Base-by-base conservation (phyloP, 208 protist genomes). In the Wallacemonas sp. region DNA sequence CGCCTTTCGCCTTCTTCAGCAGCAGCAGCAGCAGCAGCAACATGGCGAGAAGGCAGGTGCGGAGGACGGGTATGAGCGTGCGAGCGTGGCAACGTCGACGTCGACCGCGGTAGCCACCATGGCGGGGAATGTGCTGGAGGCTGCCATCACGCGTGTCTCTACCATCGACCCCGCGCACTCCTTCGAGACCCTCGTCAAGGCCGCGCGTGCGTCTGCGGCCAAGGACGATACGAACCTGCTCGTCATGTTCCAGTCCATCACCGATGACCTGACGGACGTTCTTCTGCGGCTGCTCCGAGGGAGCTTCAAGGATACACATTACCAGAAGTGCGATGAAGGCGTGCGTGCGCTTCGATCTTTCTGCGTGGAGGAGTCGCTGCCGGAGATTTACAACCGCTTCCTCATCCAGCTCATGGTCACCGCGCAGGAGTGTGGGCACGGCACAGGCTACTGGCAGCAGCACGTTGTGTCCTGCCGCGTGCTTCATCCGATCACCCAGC, bases 381-480 rank as follows among this genome's bases (percentile, higher is more conserved):
- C 88, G 6, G 59, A 73, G 4, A 69, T 68, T 63, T 97, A 90
- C 76, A 97, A 95, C 55, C 21, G 24, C 5, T 97, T 94, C 39
- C 54, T 95, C 31, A 27, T 74, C 4, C 67, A 90, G 59, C 59
- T 96, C 14, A 74, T 73, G 76, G 55, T 72, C 5, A 66, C 71
- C 12, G 56, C 79, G n/a, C n/a, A 55, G 56, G 66, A 81, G 66
- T 66, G 68, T 60, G 66, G 63, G 9, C 55, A 65, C 30, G 4
- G 75, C 31, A 46, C 70, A 34, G 38, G 61, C 19, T 86, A 78
- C 70, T 86, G 67, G 72, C 19, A 66, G 19, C 15, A 24, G 36
- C 68, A 56, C 42, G 56, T 84, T 44, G 51, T 67, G 45, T 34
- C 42, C 34, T 34, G 19, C 33, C 36, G 21, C n/a, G 12, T 36